Evolutionary conservation across 2,329 filamentous ascomycete species (phyloP), one percentile per base, ranked within the genome.

Genomic region (Monosporascus sp.): DNA sequence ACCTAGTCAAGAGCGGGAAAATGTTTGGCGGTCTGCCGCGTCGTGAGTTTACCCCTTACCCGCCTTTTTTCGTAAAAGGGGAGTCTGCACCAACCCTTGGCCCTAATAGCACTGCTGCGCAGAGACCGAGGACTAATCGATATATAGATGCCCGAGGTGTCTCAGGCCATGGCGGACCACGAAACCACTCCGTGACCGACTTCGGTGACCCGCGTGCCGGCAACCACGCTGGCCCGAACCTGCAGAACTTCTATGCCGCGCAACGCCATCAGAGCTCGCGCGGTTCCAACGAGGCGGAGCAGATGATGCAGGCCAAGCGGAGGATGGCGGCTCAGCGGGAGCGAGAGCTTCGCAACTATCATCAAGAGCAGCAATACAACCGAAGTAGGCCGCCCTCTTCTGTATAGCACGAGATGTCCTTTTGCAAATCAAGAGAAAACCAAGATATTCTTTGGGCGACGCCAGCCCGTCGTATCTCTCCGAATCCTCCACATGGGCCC

Each of bases 301-400:
- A 97, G 78, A 91, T 97, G 85, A 90, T 96, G 82, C 94, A 97
- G 85, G 92, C 91, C 68, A 97, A 97, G 84, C 91, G 94, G 79
- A 89, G 93, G 80, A 95, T 97, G 90, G 94, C 94, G 69, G 94
- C 94, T 73, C 94, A 97, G 78, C 90, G 94, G 76, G 94, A 99
- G 81, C 89, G 93, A 76, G 94, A 99, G 80, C 87, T 99, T 74
- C 91, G 94, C 76, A 99, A 97, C 78, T 96, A 97, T 78, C 94
- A 99, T 78, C 95, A 97, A 78, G 94, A 99, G 84, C 94, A 99
- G 84, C 94, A 99, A 85, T 97, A 96, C 78, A 96, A 97, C 81
- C 87, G 93, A 90, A 97, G 94, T 97, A 90, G 85, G 88, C 85
- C 85, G 74, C 82, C 85, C 83, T 83, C 82, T 81, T 80, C 82